Percentiles rank a stretch among this genome's conserved stretches.
Evolutionary conservation across 1,284 basidiomycete genomes (phyloP).

Genomic region (Leccinum fallax): DNA sequence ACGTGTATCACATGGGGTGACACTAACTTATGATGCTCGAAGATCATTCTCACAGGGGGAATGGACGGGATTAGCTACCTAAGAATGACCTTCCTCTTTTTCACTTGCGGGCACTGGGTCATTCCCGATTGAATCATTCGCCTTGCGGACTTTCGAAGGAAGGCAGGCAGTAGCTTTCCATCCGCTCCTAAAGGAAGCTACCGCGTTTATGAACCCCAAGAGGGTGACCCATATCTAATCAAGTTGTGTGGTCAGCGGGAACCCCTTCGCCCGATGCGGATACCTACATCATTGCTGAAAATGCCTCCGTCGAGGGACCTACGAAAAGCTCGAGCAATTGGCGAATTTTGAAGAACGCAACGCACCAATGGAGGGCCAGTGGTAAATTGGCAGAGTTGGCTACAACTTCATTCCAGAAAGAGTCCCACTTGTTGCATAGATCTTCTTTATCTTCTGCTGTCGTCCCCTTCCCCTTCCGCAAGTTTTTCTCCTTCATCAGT

Average conservation of each 20-base stretch:
- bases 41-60: neutral
- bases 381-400: constrained; percentile 80
- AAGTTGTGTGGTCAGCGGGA: constrained; percentile 1
- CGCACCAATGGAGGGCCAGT: constrained; percentile 81
- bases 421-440: constrained; percentile 61
- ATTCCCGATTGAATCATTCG: constrained; percentile 1
- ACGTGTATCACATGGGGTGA: neutral
- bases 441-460: constrained; percentile 56
- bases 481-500: constrained; percentile 51
- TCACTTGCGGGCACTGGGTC: constrained; percentile 11
- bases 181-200: constrained; percentile 69
- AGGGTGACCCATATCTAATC: constrained; percentile 61
- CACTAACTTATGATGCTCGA: neutral
- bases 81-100: constrained; percentile 11
- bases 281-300: constrained; percentile 61
- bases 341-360: constrained; percentile 13
- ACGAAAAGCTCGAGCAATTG: constrained; percentile 7
- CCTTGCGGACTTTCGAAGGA: constrained; percentile 3
- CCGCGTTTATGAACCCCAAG: constrained; percentile 63
- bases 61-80: constrained; percentile 1
- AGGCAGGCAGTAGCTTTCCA: constrained; percentile 73
- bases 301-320: constrained; percentile 73
- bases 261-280: neutral
- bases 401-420: constrained; percentile 73
- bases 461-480: constrained; percentile 58